A percentile compares a stretch with the other conserved stretches of the same genome.
Conservation (phyloP, 148 eudicot species). For the Rhododendron simsii region DNA sequence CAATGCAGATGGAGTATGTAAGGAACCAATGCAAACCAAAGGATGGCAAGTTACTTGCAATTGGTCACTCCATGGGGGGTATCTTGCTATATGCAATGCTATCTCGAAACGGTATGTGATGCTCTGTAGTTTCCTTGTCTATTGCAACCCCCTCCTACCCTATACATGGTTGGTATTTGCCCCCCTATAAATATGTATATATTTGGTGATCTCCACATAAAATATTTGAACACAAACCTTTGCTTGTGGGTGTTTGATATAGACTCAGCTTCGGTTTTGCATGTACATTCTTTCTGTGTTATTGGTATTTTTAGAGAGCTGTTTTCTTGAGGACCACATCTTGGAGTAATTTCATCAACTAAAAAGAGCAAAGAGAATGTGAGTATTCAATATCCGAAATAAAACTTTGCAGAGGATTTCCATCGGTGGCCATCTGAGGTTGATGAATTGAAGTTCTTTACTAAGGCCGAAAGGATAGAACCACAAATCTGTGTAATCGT, state of each 20-base stretch:
- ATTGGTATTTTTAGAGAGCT: background rate
- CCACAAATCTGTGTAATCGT: background rate
- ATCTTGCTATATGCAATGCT: constrained; percentile 86
- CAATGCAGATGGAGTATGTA: constrained; percentile 77
- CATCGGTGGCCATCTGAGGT: background rate
- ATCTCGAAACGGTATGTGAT: constrained; percentile 57
- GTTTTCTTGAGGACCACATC: background rate
- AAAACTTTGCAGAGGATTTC: background rate
- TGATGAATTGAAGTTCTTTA: constrained; percentile 9
- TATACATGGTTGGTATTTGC: background rate
- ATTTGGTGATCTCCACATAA: background rate
- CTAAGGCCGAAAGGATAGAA: background rate
- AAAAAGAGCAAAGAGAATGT: background rate
- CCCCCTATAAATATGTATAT: background rate
- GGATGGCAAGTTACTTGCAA: constrained; percentile 83
- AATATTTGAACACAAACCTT: background rate
- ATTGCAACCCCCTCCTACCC: background rate
- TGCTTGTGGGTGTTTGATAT: background rate
- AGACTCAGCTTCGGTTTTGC: background rate
- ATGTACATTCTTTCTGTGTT: background rate
- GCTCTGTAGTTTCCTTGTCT: background rate
- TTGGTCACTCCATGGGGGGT: constrained; percentile 99
- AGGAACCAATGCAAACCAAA: constrained; percentile 64
- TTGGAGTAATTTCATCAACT: background rate
- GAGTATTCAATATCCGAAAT: background rate